A percentile compares a stretch with the other conserved stretches of the same genome.
phyloP scores from a whole-genome alignment of 768 basidiomycete species.

The Lactarius vividus region DNA sequence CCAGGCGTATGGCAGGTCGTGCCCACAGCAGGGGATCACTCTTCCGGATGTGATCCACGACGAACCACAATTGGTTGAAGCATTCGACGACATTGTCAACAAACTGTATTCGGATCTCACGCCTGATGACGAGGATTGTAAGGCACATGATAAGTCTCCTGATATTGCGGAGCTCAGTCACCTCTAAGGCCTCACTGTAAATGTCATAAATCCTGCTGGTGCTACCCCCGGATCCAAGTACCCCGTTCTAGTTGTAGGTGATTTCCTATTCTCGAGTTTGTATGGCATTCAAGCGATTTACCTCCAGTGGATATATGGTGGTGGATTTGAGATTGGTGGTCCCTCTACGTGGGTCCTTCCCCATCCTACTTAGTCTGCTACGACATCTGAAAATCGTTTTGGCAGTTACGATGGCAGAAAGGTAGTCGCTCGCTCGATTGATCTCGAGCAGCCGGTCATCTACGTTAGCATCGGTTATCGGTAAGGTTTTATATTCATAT shows the following conservation, averaged over 20 bases:
- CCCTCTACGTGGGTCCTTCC: slow-evolving; percentile 15
- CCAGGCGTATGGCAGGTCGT: slow-evolving; percentile 29
- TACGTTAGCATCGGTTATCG: slow-evolving; percentile 34
- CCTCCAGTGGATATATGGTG: slow-evolving; percentile 32
- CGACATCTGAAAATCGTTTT: not conserved
- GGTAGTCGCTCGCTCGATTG: slow-evolving; percentile 30
- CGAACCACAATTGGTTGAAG: not conserved
- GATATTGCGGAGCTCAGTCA: not conserved
- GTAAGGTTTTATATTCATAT: slow-evolving; percentile 7
- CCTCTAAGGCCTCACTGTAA: slow-evolving; percentile 31
- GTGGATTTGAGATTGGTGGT: slow-evolving; percentile 24
- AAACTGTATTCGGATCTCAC: slow-evolving; percentile 11
- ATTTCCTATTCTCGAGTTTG: not conserved
- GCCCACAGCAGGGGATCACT: slow-evolving; percentile 30
- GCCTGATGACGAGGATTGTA: slow-evolving; percentile 29
- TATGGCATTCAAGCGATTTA: not conserved
- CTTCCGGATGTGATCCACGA: slow-evolving; percentile 12
- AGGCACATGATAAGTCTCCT: slow-evolving; percentile 1
- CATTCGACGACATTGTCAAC: not conserved
- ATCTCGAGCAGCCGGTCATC: slow-evolving; percentile 29
- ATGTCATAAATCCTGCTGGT: slow-evolving; percentile 28
- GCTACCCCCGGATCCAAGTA: slow-evolving; percentile 17
- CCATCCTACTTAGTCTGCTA: not conserved
- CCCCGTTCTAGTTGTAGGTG: slow-evolving; percentile 32
- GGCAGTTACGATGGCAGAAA: slow-evolving; percentile 28